Base-by-base conservation (phyloP, 805 yeast species). In the Candida piceae region DNA sequence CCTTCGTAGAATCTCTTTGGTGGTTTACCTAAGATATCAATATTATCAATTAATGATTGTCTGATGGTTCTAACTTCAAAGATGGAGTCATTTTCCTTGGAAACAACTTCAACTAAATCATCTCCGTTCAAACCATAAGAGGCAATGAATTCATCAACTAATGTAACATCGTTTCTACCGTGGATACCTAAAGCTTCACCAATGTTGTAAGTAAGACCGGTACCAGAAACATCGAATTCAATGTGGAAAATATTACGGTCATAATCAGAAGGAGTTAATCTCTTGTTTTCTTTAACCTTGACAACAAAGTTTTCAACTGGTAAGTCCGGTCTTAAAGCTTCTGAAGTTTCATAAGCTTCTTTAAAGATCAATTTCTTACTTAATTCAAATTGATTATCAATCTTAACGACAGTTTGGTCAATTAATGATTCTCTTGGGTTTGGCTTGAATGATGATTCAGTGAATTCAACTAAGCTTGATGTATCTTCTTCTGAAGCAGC, bases 111-210 rank as follows among this genome's bases (percentile, higher is more conserved):
- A 29, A 89, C 76, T 25, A 86, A 58, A 16, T 78, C 75, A 41
- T 83, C 72, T 34, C 83, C 80, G 41, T 82, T 70, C 38, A 88
- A 67, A 3, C 85, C 88, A 56, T 88, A 90, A 55, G 67, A 71
- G 16, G 67, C 52, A 49, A 90, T 71, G 63, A 90, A 90, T 46
- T 72, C 70, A 31, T 69, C 74, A 36, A 89, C 96, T 26, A 67
- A 72, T 13, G 65, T 72, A 28, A 70, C 58, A 50, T 78, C 73
- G 67, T 90, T 90, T 56, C 90, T 80, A 33, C 95, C 96, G 54
- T 90, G 97, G 42, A 90, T 76, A 55, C 97, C 97, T 42, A 90
- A 75, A 16, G 97, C 96, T 70, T 90, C 97, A 59, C 97, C 97
- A 56, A 90, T 87, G 46, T 81, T 93, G 59, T 90, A 90, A 34